Evolutionary conservation across 2,329 filamentous ascomycete species (phyloP), one percentile per base, ranked within the genome.

Genomic region (Elsinoe australis): DNA sequence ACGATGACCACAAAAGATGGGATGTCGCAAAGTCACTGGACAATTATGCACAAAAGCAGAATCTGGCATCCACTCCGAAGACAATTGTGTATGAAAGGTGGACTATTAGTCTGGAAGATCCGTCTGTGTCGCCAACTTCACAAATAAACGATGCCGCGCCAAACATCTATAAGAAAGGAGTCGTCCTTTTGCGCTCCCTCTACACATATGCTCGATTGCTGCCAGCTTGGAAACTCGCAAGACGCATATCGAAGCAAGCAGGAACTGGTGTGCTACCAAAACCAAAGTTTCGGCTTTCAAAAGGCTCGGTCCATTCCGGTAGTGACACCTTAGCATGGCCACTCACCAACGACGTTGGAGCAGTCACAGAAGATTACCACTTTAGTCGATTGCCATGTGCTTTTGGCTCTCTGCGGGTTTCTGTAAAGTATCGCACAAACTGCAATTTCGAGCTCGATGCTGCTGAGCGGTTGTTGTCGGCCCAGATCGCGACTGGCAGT

Each of bases 101-200:
- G 92, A 83, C 75, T 50, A 77, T 98, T 54, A 83, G 92, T 61
- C 73, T 96, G 49, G 85, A 85, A 61, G 78, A 79, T 56, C 68
- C 69, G 50, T 65, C 72, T 50, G 62, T 71, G 62, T 62, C 74
- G 78, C 61, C 86, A 49, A 58, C 71, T 4, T 58, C 70, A 31
- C 75, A 80, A 51, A 64, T 80, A 45, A 72, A 67, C 47, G 71
- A 77, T 38, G 71, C 78, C 24, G 71, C 96, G 45, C 88, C 92
- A 10, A 90, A 87, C 46, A 82, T 95, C 51, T 98, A 98, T 74
- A 98, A 98, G 70, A 92, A 94, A 68, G 87, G 86, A 58, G 94
- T 98, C 54, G 85, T 96, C 56, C 80, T 95, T 58, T 95, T 96
- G 67, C 79, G 92, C 52, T 88, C 88, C 1, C 74, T 98, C 36